These are phyloP conservation scores for Nothophoma quercina DNA, from an alignment of 2,329 filamentous ascomycete genomes.

Conservation along the genomic window DNA sequence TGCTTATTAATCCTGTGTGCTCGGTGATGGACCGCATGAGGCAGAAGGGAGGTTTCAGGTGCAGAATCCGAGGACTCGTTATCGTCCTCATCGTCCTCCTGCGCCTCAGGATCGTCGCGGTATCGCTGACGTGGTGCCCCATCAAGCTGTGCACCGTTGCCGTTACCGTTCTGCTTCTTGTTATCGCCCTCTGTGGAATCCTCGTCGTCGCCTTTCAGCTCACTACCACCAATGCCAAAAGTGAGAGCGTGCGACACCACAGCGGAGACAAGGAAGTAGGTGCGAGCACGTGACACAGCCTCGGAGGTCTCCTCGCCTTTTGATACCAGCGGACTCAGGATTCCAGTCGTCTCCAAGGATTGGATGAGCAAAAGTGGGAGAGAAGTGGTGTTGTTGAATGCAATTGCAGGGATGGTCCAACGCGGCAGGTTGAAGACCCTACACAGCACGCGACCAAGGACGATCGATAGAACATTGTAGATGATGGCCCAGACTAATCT, in stretches of 20 bases:
- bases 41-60: slow-evolving; percentile 60
- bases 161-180: slow-evolving; percentile 19
- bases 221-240: slow-evolving; percentile 67
- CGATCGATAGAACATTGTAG: slow-evolving; percentile 60
- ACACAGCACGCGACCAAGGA: slow-evolving; percentile 55
- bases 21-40: slow-evolving; percentile 45
- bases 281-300: slow-evolving; percentile 67
- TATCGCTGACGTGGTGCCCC: slow-evolving; percentile 10
- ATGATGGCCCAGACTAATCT: slow-evolving; percentile 58
- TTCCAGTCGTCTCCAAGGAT: slow-evolving; percentile 63
- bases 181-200: slow-evolving; percentile 49
- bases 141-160: background rate
- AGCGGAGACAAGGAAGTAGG: slow-evolving; percentile 71
- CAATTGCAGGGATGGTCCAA: slow-evolving; percentile 63
- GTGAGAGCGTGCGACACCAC: slow-evolving; percentile 70
- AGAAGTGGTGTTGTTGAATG: slow-evolving; percentile 66
- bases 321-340: slow-evolving; percentile 60
- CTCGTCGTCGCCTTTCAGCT: slow-evolving; percentile 59
- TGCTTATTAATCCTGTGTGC: slow-evolving; percentile 45
- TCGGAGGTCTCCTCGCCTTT: slow-evolving; percentile 52
- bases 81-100: slow-evolving; percentile 28
- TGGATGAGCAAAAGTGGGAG: slow-evolving; percentile 61
- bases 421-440: slow-evolving; percentile 58
- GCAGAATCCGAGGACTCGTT: slow-evolving; percentile 34
- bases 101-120: slow-evolving; percentile 23